Base-by-base conservation (phyloP, 2,329 filamentous ascomycete species). In the Elsinoe perseae region DNA sequence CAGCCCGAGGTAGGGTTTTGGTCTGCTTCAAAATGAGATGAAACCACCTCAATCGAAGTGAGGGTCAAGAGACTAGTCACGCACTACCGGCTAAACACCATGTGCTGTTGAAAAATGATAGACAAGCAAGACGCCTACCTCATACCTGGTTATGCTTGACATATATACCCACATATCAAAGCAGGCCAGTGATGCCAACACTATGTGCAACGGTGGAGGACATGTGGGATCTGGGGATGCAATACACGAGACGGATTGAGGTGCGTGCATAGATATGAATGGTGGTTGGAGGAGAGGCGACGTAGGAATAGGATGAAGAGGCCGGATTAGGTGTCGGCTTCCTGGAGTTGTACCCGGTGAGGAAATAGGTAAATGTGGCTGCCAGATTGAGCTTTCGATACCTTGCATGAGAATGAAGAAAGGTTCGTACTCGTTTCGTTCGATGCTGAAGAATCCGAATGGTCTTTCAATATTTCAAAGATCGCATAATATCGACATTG, bases 141-240 rank as follows among this genome's bases (percentile, higher is more conserved):
- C 14, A n/a, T 25, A 18, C 40, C 25, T 5, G 40, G 18, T 25
- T 12, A 18, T 44, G n/a, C 40, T 12, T 4, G 8, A 25, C 3
- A 25, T 44, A 44, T 44, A 44, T 44, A 44, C 20, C 20, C 4
- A 14, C 20, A 44, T 44, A 18, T 44, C 40, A 27, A 44, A 44
- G 25, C 5, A 36, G 10, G 32, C 40, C 40, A 10, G 10, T 44
- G 9, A 44, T 25, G 23, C 40, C 40, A 44, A 44, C 40, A 23
- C 20, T 18, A 25, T 10, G 25, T 44, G 20, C 20, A 44, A 44
- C 23, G 40, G 20, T 44, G 40, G 40, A 44, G 40, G 40, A 27
- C 40, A 44, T 44, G 40, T 44, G 40, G 40, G 40, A 44, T 44
- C 20, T 25, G 23, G 23, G 40, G 40, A 44, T 44, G 40, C 23